These are phyloP conservation scores for Spergularia marina DNA, from an alignment of 148 eudicot genomes.

Conservation along the genomic window DNA sequence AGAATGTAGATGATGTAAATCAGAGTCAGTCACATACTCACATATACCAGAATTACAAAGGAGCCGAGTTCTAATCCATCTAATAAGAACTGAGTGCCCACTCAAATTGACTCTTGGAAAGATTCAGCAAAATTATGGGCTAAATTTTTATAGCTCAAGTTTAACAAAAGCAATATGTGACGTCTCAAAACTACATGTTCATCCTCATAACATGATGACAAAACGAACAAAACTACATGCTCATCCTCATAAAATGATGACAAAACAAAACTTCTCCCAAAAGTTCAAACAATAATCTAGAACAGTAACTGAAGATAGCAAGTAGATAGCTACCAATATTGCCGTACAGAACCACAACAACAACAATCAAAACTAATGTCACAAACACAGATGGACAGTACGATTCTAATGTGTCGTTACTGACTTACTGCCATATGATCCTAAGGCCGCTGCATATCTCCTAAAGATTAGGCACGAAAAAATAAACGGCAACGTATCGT, in stretches of 20 bases:
- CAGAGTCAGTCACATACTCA: background rate
- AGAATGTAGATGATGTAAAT: background rate
- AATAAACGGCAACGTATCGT: too few relatives aligned
- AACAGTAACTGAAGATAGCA: background rate
- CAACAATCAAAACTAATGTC: too few relatives aligned
- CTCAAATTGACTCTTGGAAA: background rate
- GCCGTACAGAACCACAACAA: background rate
- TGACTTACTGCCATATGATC: too few relatives aligned
- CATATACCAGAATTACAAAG: background rate
- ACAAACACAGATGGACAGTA: too few relatives aligned
- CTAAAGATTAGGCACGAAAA: too few relatives aligned
- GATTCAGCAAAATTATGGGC: background rate
- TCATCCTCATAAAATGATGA: background rate
- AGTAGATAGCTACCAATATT: background rate
- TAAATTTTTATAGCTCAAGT: background rate
- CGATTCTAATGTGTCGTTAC: too few relatives aligned
- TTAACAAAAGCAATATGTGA: background rate
- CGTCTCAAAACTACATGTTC: background rate
- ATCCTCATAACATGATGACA: background rate
- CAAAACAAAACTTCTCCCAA: background rate
- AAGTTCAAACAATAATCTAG: constrained; percentile 4
- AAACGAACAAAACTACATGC: background rate
- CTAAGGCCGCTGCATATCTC: too few relatives aligned
- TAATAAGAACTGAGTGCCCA: background rate
- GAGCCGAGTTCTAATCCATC: background rate